Conservation (phyloP, 306 rosid species). For the Quercus parvula region DNA sequence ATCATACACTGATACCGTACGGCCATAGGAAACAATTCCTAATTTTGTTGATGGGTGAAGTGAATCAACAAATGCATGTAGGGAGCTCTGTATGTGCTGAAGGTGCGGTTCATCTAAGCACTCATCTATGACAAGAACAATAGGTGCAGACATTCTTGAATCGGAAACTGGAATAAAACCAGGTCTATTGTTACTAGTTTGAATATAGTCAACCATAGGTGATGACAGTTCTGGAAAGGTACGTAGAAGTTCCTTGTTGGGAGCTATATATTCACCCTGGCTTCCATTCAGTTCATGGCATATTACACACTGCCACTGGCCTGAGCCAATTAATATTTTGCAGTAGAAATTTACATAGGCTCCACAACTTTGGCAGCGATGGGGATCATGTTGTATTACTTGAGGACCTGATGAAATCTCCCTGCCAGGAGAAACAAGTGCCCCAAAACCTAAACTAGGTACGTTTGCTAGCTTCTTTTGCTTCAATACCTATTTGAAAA, state of each 20-base stretch:
- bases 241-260: slow-evolving; percentile 68
- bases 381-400: slow-evolving; percentile 85
- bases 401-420: slow-evolving; percentile 77
- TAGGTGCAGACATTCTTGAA: slow-evolving; percentile 87
- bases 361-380: slow-evolving; percentile 93
- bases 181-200: slow-evolving; percentile 89
- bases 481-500: slow-evolving; percentile 62
- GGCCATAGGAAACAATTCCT: slow-evolving; percentile 83
- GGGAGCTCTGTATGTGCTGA: slow-evolving; percentile 83
- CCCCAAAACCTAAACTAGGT: slow-evolving; percentile 99
- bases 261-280: slow-evolving; percentile 77
- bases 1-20: slow-evolving; percentile 89
- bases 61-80: slow-evolving; percentile 95
- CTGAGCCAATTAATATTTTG: slow-evolving; percentile 86
- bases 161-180: slow-evolving; percentile 93
- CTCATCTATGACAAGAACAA: slow-evolving; percentile 90
- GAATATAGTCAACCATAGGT: slow-evolving; percentile 80
- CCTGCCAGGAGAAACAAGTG: slow-evolving; percentile 88
- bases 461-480: slow-evolving; percentile 86
- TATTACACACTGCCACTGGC: slow-evolving; percentile 98
- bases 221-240: slow-evolving; percentile 88
- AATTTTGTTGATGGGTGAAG: slow-evolving; percentile 81
- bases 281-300: slow-evolving; percentile 84
- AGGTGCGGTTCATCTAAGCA: slow-evolving; percentile 94
- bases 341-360: slow-evolving; percentile 85